A percentile compares a stretch with the other conserved stretches of the same genome.
phyloP scores from a whole-genome alignment of 495 filamentous ascomycete species.

The Penicillium psychrofluorescens region DNA sequence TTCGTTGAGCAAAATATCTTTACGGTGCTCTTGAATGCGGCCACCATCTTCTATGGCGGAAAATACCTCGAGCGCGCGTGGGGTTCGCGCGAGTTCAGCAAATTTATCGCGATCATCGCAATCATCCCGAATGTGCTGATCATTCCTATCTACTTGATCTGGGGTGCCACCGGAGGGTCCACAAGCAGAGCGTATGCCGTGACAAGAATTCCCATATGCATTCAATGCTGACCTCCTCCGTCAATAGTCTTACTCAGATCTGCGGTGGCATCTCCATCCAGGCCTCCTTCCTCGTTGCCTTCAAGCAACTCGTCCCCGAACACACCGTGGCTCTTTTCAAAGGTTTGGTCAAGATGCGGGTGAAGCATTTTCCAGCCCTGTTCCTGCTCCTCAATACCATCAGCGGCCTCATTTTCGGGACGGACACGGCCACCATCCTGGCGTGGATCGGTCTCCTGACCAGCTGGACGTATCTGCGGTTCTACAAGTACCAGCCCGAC shows the following conservation, averaged over 20 bases:
- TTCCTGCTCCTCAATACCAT: slow-evolving; percentile 76
- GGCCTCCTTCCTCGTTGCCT: slow-evolving; percentile 91
- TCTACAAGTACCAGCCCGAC: slow-evolving; percentile 78
- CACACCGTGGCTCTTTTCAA: slow-evolving; percentile 94
- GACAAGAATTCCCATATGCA: slow-evolving; percentile 12
- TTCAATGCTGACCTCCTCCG: slow-evolving; percentile 19
- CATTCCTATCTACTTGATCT: slow-evolving; percentile 63
- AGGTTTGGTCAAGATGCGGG: slow-evolving; percentile 79
- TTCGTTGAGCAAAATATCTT: slow-evolving; percentile 92
- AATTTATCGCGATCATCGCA: slow-evolving; percentile 73
- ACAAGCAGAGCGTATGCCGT: slow-evolving; percentile 58
- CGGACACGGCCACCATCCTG: slow-evolving; percentile 75
- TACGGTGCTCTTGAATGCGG: slow-evolving; percentile 69
- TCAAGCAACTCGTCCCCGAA: slow-evolving; percentile 95
- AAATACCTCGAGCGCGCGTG: slow-evolving; percentile 94
- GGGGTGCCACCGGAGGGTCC: slow-evolving; percentile 63
- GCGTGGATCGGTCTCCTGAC: slow-evolving; percentile 75
- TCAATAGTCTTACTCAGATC: slow-evolving; percentile 61
- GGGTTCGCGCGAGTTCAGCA: slow-evolving; percentile 86
- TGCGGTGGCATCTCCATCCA: slow-evolving; percentile 85
- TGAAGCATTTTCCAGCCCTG: slow-evolving; percentile 87
- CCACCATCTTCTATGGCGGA: slow-evolving; percentile 86
- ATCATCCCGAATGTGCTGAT: slow-evolving; percentile 73
- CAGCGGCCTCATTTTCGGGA: slow-evolving; percentile 71
- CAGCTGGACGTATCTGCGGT: slow-evolving; percentile 94